Conservation (phyloP, 202 grass and related monocot genomes). For the Bolboschoenoplectus hybrid region DNA sequence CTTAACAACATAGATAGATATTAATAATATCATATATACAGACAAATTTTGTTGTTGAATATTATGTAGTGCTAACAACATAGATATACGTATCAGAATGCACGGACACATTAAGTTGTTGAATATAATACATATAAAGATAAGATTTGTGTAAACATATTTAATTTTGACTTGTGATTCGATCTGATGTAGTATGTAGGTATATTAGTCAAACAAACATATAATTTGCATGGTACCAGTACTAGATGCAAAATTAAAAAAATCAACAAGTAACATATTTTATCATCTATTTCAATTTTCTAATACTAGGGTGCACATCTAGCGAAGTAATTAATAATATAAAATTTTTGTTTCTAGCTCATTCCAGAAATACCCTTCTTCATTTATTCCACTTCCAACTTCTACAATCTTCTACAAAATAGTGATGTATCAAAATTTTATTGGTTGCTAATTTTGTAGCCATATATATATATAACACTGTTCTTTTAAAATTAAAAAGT, state of each 20-base stretch:
- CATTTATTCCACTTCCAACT: not conserved
- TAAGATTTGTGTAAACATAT: slow-evolving; percentile 27
- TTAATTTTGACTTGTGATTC: slow-evolving; percentile 29
- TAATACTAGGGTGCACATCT: slow-evolving; percentile 26
- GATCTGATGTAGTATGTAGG: slow-evolving; percentile 11
- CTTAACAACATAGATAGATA: slow-evolving; percentile 31
- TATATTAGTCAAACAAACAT: slow-evolving; percentile 7
- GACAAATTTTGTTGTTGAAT: not conserved
- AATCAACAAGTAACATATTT: slow-evolving; percentile 4
- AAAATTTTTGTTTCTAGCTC: slow-evolving; percentile 17
- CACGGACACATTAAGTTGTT: slow-evolving; percentile 29
- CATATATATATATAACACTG: not conserved
- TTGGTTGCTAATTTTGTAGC: not conserved
- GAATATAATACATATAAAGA: slow-evolving; percentile 27
- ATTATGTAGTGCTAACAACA: slow-evolving; percentile 29
- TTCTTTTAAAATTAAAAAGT: not conserved
- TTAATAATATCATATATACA: not conserved
- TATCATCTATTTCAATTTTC: slow-evolving; percentile 26
- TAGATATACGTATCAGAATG: slow-evolving; percentile 17
- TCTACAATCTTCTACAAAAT: slow-evolving; percentile 25
- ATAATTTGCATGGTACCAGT: not conserved
- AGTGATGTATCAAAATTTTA: slow-evolving; percentile 39
- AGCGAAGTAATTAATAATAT: slow-evolving; percentile 17
- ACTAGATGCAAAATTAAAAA: slow-evolving; percentile 19
- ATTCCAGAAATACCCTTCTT: not conserved